Conservation (phyloP, 768 basidiomycete genomes). For the Phaffia australis region DNA sequence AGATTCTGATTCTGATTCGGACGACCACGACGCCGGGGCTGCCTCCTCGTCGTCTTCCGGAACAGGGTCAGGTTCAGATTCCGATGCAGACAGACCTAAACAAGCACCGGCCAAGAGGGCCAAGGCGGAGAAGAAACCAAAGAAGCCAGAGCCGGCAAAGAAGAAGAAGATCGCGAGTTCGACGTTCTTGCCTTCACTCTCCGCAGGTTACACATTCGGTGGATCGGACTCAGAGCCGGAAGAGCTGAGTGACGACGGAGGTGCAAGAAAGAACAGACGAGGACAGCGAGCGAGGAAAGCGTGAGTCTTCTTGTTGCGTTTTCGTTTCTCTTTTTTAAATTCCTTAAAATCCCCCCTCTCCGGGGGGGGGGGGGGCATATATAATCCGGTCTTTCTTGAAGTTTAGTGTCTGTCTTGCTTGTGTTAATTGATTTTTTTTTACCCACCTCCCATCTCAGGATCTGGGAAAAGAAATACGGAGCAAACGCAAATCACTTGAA, state of each 20-base stretch:
- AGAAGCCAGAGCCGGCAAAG: constrained; percentile 10
- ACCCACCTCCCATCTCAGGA: constrained; percentile 52
- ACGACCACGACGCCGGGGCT: constrained; percentile 14
- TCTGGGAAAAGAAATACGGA: constrained; percentile 97
- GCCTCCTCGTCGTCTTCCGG: constrained; percentile 23
- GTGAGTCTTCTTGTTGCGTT: constrained; percentile 48
- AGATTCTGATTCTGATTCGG: constrained; percentile 9
- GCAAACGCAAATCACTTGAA: constrained; percentile 82
- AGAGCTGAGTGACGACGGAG: constrained; percentile 49
- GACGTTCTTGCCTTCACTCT: constrained; percentile 76
- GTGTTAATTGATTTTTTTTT: not conserved
- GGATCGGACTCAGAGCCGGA: constrained; percentile 65
- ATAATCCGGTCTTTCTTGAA: not conserved
- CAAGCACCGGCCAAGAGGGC: constrained; percentile 18
- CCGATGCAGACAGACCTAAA: not conserved
- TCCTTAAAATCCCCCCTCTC: not conserved
- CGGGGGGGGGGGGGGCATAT: too few relatives aligned
- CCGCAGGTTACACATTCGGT: constrained; percentile 72
- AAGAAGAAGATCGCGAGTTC: constrained; percentile 42
- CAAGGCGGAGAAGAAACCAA: not conserved
- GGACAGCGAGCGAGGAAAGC: constrained; percentile 89
- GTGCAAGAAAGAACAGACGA: constrained; percentile 64
- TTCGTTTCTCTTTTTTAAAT: not conserved
- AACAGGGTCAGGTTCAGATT: constrained; percentile 12
- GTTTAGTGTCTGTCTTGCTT: not conserved